Evolutionary conservation across 108 stramenopile species (phyloP).

Genomic region (Aurantiochytrium sp.): DNA sequence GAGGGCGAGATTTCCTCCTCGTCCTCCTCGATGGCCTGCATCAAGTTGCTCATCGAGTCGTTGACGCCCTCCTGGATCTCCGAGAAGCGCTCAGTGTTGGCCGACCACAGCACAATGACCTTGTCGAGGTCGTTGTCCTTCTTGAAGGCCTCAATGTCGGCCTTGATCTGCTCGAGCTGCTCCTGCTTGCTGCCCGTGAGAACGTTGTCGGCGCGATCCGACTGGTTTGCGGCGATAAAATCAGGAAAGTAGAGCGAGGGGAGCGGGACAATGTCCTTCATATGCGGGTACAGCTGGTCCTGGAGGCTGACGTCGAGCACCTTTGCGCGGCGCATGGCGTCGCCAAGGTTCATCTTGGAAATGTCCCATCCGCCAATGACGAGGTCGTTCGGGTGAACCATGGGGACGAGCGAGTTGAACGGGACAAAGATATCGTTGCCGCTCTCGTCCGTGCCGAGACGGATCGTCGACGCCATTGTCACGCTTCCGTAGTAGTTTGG

Average conservation of each 20-base stretch:
- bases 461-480: constrained; percentile 80
- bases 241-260: constrained; percentile 86
- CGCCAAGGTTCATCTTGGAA: constrained; percentile 72
- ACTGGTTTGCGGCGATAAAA: constrained; percentile 96
- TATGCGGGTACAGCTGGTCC: constrained; percentile 75
- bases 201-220: constrained; percentile 88
- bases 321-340: constrained; percentile 77
- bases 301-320: constrained; percentile 86
- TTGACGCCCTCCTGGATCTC: constrained; percentile 84
- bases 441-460: constrained; percentile 68
- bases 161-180: constrained; percentile 81
- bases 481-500: constrained; percentile 93
- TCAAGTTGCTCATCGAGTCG: constrained; percentile 78
- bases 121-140: constrained; percentile 70
- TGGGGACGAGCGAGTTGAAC: constrained; percentile 79
- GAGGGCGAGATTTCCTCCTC: constrained; percentile 87
- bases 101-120: constrained; percentile 92
- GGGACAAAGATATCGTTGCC: constrained; percentile 83
- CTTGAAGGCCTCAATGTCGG: constrained; percentile 88
- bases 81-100: constrained; percentile 94
- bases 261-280: constrained; percentile 77
- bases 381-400: constrained; percentile 82
- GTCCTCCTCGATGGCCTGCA: constrained; percentile 68
- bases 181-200: constrained; percentile 79
- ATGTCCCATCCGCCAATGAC: constrained; percentile 99